These are phyloP conservation scores for Ottelia alismoides DNA, from an alignment of 106 monocot genomes.

Conservation along the genomic window DNA sequence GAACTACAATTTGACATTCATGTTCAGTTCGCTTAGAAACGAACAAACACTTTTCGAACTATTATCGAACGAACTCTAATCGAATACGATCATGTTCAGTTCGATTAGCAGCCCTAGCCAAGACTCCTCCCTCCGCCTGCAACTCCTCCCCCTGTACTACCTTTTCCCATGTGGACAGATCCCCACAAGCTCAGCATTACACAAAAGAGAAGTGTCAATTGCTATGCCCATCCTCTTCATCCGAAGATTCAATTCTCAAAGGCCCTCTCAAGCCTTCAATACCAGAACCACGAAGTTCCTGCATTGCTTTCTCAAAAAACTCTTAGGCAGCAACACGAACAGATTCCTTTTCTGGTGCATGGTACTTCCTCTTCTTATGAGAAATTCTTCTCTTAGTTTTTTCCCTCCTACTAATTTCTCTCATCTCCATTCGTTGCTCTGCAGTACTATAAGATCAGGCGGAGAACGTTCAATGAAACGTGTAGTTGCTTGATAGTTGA, in stretches of 20 bases:
- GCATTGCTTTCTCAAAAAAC: constrained; percentile 78
- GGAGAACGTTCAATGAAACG: constrained; percentile 73
- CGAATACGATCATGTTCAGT: too few relatives aligned
- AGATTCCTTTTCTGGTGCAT: constrained; percentile 23
- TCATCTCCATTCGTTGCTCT: constrained; percentile 59
- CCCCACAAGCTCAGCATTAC: too few relatives aligned
- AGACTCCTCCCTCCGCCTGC: too few relatives aligned
- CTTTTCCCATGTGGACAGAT: too few relatives aligned
- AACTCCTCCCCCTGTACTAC: too few relatives aligned
- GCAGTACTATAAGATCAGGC: constrained; percentile 48
- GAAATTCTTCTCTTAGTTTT: too few relatives aligned
- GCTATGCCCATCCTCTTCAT: constrained; percentile 34
- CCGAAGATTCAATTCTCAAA: constrained; percentile 19
- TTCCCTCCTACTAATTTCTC: constrained; percentile 33
- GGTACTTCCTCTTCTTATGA: constrained; percentile 48
- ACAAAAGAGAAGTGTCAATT: too few relatives aligned
- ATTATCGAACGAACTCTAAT: too few relatives aligned
- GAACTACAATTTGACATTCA: too few relatives aligned
- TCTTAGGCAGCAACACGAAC: constrained; percentile 58
- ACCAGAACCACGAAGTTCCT: constrained; percentile 42
- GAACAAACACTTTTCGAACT: too few relatives aligned
- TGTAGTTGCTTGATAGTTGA: constrained; percentile 62
- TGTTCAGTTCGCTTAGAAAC: too few relatives aligned
- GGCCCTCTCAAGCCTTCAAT: constrained; percentile 50
- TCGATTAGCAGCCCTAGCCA: too few relatives aligned